Evolutionary conservation across 257 asterid species (phyloP).

Genomic region (Handroanthus guayacan): DNA sequence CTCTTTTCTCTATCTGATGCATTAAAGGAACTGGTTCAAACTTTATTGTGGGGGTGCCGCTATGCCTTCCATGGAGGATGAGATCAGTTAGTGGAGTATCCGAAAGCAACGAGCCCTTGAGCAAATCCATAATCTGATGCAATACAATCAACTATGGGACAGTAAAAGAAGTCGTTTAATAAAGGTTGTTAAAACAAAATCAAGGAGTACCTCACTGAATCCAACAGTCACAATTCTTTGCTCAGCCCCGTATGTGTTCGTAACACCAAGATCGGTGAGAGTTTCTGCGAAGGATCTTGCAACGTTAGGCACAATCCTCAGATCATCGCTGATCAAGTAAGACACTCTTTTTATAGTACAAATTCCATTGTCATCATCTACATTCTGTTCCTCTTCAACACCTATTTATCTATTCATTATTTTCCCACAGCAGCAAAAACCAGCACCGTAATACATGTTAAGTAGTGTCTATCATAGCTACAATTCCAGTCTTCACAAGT

Average conservation of each 20-base stretch:
- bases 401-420: neutral
- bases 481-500: neutral
- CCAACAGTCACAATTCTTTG: neutral
- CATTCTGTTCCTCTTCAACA: neutral
- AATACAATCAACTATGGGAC: neutral
- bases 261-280: slow-evolving; percentile 18
- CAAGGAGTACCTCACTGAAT: slow-evolving; percentile 3
- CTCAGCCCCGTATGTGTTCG: neutral
- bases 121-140: slow-evolving; percentile 18
- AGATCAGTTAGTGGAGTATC: slow-evolving; percentile 30
- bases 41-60: neutral
- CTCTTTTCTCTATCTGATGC: neutral
- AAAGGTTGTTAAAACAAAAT: neutral
- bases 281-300: neutral
- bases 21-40: neutral
- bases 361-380: neutral
- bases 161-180: no score
- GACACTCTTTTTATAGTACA: neutral
- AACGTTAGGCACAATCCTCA: slow-evolving; percentile 23
- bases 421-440: neutral
- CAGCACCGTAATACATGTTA: neutral
- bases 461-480: neutral
- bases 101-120: neutral
- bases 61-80: neutral
- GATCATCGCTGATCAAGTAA: slow-evolving; percentile 30